Base-by-base conservation (phyloP, 2,329 filamentous ascomycete species). In the Monosporascus sp. region DNA sequence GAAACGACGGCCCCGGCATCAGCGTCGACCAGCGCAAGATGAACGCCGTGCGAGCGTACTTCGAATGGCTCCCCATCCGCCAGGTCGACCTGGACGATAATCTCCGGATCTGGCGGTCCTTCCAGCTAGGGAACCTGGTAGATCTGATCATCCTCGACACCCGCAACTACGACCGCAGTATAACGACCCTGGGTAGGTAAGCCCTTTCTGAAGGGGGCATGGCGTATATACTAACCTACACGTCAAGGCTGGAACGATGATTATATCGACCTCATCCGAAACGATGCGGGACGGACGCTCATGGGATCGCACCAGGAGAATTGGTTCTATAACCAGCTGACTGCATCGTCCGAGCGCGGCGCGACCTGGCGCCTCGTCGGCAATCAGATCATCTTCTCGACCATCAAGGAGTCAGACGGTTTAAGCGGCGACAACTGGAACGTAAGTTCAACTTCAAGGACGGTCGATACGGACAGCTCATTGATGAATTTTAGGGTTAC, bases 231-330 rank as follows among this genome's bases (percentile, higher is more conserved):
- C 48, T 56, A 6, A 54, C 34, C n/a, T 17, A 14, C 15, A 73
- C 77, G 59, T 34, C 56, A 76, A 55, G 80, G 75, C 57, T 81
- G 79, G 76, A 87, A 88, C 62, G 78, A 76, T 1, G 73, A 81
- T 44, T 88, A 88, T 62, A 72, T 86, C 44, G 74, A 81, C 54
- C 61, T 72, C 2, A 85, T 90, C 54, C 62, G 81, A 18, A 80
- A 89, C 58, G 85, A 90, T 52, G 81, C 84, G 2, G 79, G 82
- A 6, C 80, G 88, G 4, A 81, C 79, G 0, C 71, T 91, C 58
- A 90, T 91, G 86, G 88, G 88, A 3, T 74, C 78, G 1, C 79
- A 80, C 11, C 88, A 91, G 65, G 88, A 91, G 67, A 80, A 82
- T 60, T 91, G 88, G 88, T 85, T 89, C 69, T 88, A 87, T 65